Conservation (phyloP, 2,329 filamentous ascomycete species). For the Didymella glomerata region DNA sequence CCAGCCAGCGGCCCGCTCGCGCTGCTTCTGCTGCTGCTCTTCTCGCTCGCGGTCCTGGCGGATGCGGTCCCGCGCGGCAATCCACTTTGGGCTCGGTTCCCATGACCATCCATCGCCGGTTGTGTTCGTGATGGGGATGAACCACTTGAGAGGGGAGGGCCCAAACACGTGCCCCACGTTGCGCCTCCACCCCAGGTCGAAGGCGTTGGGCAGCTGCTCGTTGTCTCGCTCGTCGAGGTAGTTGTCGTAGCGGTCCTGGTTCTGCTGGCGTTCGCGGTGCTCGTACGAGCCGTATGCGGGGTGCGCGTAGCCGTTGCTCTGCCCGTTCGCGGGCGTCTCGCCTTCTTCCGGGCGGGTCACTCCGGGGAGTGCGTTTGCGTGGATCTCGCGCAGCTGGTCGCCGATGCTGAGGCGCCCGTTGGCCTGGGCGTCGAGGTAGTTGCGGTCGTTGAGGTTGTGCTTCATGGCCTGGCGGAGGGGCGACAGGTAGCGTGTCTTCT, state of each 20-base stretch:
- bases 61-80: constrained; percentile 72
- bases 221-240: constrained; percentile 93
- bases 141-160: constrained; percentile 75
- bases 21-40: constrained; percentile 63
- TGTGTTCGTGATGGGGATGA: constrained; percentile 82
- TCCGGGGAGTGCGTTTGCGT: constrained; percentile 81
- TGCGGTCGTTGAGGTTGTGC: constrained; percentile 62
- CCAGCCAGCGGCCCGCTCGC: constrained; percentile 75
- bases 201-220: constrained; percentile 88
- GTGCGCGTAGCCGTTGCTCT: constrained; percentile 36
- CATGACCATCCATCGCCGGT: constrained; percentile 93
- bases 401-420: constrained; percentile 56
- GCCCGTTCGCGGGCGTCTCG: constrained; percentile 60
- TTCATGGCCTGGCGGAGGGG: constrained; percentile 77
- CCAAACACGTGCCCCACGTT: constrained; percentile 89
- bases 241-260: constrained; percentile 73
- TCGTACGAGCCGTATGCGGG: constrained; percentile 44
- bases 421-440: constrained; percentile 56
- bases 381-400: constrained; percentile 80
- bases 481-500: constrained; percentile 93
- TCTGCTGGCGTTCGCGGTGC: constrained; percentile 69
- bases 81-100: constrained; percentile 84
- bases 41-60: constrained; percentile 50
- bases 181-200: constrained; percentile 83
- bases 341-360: constrained; percentile 84